Percentiles rank a stretch among this genome's conserved stretches.
phyloP scores from a whole-genome alignment of 2,329 filamentous ascomycete genomes.

The Claviceps africana region DNA sequence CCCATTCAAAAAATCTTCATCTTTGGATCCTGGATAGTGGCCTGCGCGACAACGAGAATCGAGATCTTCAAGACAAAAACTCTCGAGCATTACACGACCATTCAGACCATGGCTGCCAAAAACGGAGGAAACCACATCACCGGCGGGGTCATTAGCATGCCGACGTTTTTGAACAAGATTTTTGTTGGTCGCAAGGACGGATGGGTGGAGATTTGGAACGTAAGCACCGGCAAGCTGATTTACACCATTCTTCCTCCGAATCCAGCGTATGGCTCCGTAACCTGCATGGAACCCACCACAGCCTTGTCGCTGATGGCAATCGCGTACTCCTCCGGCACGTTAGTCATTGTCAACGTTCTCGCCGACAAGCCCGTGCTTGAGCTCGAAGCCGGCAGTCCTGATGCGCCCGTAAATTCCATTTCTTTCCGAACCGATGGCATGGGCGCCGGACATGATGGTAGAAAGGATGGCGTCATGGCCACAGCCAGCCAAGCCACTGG shows the following conservation, averaged over 20 bases:
- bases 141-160: slow-evolving; percentile 72
- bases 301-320: slow-evolving; percentile 78
- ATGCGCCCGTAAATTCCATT: slow-evolving; percentile 62
- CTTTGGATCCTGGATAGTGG: slow-evolving; percentile 86
- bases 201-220: slow-evolving; percentile 91
- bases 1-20: slow-evolving; percentile 65
- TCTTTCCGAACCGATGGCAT: slow-evolving; percentile 81
- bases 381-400: slow-evolving; percentile 51
- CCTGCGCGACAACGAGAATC: slow-evolving; percentile 58
- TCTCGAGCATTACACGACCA: slow-evolving; percentile 79
- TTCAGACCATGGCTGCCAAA: slow-evolving; percentile 44
- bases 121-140: slow-evolving; percentile 56
- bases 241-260: slow-evolving; percentile 75
- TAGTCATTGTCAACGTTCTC: slow-evolving; percentile 71
- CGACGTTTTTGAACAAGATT: slow-evolving; percentile 91
- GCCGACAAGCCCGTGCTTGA: slow-evolving; percentile 60
- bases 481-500: slow-evolving; percentile 67
- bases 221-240: slow-evolving; percentile 80
- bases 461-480: slow-evolving; percentile 82
- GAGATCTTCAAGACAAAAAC: slow-evolving; percentile 80
- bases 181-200: slow-evolving; percentile 81
- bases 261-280: slow-evolving; percentile 64
- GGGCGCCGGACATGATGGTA: slow-evolving; percentile 78
- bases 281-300: slow-evolving; percentile 70
- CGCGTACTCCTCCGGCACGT: slow-evolving; percentile 64